Evolutionary conservation across 2,329 filamentous ascomycete species (phyloP).

Genomic region (Fusarium temperatum): DNA sequence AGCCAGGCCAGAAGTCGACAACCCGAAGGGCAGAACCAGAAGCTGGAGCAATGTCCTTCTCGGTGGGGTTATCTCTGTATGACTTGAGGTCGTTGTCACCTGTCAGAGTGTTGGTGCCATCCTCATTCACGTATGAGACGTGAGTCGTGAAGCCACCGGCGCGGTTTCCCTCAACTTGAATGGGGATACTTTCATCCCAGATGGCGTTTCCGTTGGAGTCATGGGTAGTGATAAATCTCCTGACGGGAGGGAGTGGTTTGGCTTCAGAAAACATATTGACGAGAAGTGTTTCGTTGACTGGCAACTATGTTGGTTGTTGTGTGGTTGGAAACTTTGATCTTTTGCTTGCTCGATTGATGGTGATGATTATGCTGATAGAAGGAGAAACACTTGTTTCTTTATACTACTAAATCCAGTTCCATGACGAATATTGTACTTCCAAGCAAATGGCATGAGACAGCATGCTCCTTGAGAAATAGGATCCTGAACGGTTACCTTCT

Average conservation of each 20-base stretch:
- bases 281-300: neutral
- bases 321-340: neutral
- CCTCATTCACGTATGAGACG: conserved; percentile 29
- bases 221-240: conserved; percentile 35
- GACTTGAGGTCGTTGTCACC: conserved; percentile 26
- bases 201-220: conserved; percentile 28
- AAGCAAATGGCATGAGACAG: neutral
- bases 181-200: conserved; percentile 28
- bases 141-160: conserved; percentile 33
- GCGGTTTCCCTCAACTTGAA: conserved; percentile 20
- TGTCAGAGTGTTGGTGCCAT: conserved; percentile 18
- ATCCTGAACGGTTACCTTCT: neutral
- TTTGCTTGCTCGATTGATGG: neutral
- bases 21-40: conserved; percentile 30
- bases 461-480: neutral
- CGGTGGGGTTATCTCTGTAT: conserved; percentile 27
- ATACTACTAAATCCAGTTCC: neutral
- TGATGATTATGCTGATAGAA: neutral
- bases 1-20: conserved; percentile 37
- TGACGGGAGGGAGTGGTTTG: conserved; percentile 25
- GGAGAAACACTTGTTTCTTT: neutral
- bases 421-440: neutral
- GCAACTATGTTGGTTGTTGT: neutral
- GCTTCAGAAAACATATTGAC: conserved; percentile 21
- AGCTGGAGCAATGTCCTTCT: conserved; percentile 30